phyloP scores from a whole-genome alignment of 225 moss, liverwort and hornwort species.

The Ulota crispa region DNA sequence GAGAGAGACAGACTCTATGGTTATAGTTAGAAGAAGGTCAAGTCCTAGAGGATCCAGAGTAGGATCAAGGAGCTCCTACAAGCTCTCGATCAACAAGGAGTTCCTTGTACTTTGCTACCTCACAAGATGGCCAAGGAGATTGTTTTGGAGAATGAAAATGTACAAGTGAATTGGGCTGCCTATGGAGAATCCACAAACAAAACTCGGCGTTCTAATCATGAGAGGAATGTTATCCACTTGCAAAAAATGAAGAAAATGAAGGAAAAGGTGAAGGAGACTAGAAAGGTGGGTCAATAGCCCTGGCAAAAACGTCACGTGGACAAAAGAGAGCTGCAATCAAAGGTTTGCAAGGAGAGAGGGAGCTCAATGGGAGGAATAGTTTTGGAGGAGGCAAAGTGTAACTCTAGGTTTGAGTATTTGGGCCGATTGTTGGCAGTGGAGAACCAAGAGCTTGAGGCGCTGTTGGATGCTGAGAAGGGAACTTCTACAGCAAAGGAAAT shows the following conservation, averaged over 20 bases:
- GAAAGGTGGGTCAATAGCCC: too few species aligned
- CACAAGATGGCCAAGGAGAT: not conserved
- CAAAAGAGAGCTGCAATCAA: not conserved
- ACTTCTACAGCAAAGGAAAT: too few species aligned
- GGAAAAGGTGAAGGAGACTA: too few species aligned
- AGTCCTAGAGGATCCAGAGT: not conserved
- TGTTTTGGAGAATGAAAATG: not conserved
- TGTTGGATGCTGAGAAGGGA: too few species aligned
- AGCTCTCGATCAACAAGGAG: not conserved
- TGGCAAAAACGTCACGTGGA: too few species aligned
- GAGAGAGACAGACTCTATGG: fast-evolving
- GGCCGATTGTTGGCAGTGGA: not conserved
- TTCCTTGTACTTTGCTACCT: fast-evolving
- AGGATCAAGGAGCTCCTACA: not conserved
- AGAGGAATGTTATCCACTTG: too few species aligned
- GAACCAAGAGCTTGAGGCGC: not conserved
- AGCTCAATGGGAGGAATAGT: not conserved
- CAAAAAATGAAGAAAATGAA: too few species aligned
- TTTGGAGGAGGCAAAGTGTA: not conserved
- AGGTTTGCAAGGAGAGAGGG: not conserved
- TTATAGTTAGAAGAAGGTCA: not conserved
- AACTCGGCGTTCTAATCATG: not conserved
- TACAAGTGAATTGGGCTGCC: not conserved
- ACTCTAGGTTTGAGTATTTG: not conserved
- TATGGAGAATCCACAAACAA: not conserved